phyloP scores from a whole-genome alignment of 2,329 filamentous ascomycete genomes.

The Alternaria dauci region DNA sequence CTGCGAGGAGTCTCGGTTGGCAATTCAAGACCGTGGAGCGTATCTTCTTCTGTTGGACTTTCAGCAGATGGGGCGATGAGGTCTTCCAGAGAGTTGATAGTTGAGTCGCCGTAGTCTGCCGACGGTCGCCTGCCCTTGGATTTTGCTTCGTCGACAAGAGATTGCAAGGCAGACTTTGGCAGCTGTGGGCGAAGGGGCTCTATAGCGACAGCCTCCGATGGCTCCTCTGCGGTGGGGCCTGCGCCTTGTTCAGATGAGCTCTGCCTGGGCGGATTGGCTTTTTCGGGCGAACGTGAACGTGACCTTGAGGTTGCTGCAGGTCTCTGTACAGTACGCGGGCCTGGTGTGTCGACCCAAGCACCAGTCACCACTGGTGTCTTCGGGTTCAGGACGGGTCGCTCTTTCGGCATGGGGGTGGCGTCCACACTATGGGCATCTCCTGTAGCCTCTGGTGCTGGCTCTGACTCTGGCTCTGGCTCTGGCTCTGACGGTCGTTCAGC shows the following conservation, averaged over 20 bases:
- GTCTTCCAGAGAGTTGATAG: slow-evolving; percentile 58
- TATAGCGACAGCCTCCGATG: neutral
- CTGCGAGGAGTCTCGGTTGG: slow-evolving; percentile 43
- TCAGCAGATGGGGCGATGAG: slow-evolving; percentile 47
- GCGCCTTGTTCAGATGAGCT: slow-evolving; percentile 18
- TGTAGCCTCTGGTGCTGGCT: neutral
- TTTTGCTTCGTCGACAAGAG: slow-evolving; percentile 53
- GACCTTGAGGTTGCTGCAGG: slow-evolving; percentile 19
- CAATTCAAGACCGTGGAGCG: slow-evolving; percentile 39
- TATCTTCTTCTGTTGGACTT: slow-evolving; percentile 45
- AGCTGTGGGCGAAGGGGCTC: slow-evolving; percentile 33
- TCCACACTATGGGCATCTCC: slow-evolving; percentile 25
- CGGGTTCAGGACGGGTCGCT: slow-evolving; percentile 32
- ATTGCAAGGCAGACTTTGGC: slow-evolving; percentile 50
- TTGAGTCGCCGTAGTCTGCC: slow-evolving; percentile 56
- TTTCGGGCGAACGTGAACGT: slow-evolving; percentile 27
- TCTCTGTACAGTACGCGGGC: slow-evolving; percentile 33
- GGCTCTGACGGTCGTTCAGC: slow-evolving; percentile 1
- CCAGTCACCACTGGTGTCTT: slow-evolving; percentile 59
- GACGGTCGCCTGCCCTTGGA: slow-evolving; percentile 24
- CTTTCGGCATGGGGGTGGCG: slow-evolving; percentile 40
- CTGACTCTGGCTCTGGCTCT: neutral
- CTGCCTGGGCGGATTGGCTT: slow-evolving; percentile 26
- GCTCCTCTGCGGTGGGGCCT: slow-evolving; percentile 10
- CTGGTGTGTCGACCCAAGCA: slow-evolving; percentile 59